Conservation (phyloP, 2,329 filamentous ascomycete species). For the Colletotrichum orbiculare region DNA sequence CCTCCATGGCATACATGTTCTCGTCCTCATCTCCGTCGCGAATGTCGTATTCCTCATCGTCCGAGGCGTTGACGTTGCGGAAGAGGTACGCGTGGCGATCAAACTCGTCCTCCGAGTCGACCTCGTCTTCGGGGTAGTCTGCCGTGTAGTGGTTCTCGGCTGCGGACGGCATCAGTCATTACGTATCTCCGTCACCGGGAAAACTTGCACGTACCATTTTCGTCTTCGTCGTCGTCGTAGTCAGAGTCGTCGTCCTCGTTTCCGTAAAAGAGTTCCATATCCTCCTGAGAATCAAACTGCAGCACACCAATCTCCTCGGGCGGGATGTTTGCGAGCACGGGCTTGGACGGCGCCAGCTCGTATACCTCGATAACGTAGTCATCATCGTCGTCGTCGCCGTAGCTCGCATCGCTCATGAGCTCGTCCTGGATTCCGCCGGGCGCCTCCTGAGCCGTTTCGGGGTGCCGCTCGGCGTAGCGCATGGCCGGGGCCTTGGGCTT, state of each 20-base stretch:
- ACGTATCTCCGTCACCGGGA: not conserved
- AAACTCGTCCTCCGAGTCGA: conserved; percentile 71
- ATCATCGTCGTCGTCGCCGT: conserved; percentile 58
- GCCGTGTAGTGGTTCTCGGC: conserved; percentile 83
- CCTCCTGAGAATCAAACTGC: conserved; percentile 68
- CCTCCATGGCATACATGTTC: conserved; percentile 48
- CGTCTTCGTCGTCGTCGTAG: conserved; percentile 73
- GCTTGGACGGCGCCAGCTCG: conserved; percentile 67
- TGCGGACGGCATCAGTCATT: conserved; percentile 41
- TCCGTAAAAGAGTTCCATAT: conserved; percentile 69
- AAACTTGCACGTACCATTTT: conserved; percentile 64
- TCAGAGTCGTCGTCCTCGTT: conserved; percentile 71
- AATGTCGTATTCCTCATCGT: conserved; percentile 65
- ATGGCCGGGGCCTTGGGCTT: conserved; percentile 66
- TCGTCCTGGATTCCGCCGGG: conserved; percentile 45
- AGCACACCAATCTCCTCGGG: conserved; percentile 66
- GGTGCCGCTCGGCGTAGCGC: conserved; percentile 67
- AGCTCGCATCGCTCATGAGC: conserved; percentile 52
- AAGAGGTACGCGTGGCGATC: conserved; percentile 66
- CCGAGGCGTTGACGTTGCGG: conserved; percentile 63
- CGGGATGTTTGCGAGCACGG: conserved; percentile 57
- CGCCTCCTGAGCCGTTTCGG: conserved; percentile 47
- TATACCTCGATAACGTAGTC: conserved; percentile 76
- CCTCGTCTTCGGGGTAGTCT: conserved; percentile 84
- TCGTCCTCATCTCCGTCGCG: conserved; percentile 51